Evolutionary conservation across 2,329 filamentous ascomycete species (phyloP), one percentile per base, ranked within the genome.

Genomic region (Paecilomyces sp.): DNA sequence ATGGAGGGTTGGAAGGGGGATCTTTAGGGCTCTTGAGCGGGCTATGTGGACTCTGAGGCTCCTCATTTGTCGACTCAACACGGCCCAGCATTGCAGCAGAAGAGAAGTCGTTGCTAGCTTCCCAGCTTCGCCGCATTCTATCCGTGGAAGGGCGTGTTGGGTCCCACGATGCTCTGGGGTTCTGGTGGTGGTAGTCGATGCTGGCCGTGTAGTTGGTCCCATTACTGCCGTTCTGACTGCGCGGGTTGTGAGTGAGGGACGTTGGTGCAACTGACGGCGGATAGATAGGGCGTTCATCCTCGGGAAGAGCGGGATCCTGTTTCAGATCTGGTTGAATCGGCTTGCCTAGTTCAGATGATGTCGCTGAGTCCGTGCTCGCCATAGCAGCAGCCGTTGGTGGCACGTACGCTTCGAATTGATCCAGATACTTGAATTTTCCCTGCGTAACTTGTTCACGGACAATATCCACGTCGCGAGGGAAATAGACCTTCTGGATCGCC

Each of bases 231-330:
- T 93, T 95, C 71, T 96, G 91, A 68, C 90, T 94, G 66, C 85
- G 82, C 56, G 88, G 88, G 65, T 92, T 93, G 72, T 94, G 88
- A 33, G 89, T 93, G 53, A 85, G 86, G 54, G 85, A 83, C 15
- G 91, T 93, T 12, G 85, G 82, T 55, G 91, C 89, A 67, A 93
- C 87, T 57, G 92, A 96, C 13, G 93, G 92, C 56, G 93, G 91
- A 76, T 97, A 97, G 68, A 97, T 96, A 33, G 92, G 92, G 65
- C 92, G 86, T 73, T 90, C 84, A 70, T 97, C 93, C 76, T 97
- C 92, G 70, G 94, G 89, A 61, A 91, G 82, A 66, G 85, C 88
- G 59, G 82, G 82, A 69, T 85, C 83, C 60, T 83, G 79, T 76
- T 76, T 72, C 84, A 86, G 74, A 82, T 83, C 68, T 61, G 78